Evolutionary conservation across 2,329 filamentous ascomycete genomes (phyloP).

Genomic region (Paraconiothyrium sp.): DNA sequence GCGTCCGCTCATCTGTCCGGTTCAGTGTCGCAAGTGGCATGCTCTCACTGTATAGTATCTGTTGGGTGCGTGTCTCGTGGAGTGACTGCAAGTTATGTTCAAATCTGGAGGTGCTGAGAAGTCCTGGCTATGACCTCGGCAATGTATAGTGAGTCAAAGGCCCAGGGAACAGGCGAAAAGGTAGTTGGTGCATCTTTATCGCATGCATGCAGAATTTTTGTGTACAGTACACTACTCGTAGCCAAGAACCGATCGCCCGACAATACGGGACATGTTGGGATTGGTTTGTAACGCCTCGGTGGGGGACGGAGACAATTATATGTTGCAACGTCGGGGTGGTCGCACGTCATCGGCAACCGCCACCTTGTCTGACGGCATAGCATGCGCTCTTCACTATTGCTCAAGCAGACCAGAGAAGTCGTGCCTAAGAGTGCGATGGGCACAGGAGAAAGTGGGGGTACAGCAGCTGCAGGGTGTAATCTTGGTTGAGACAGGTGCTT

Average conservation of each 20-base stretch:
- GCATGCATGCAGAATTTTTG: neutral
- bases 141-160: neutral
- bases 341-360: slow-evolving; percentile 5
- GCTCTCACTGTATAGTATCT: neutral
- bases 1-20: neutral
- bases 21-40: neutral
- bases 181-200: neutral
- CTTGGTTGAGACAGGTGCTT: no score
- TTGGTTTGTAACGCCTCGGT: slow-evolving; percentile 1
- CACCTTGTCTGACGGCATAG: neutral
- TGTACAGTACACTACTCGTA: neutral
- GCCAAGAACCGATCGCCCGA: slow-evolving; percentile 2
- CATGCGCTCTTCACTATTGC: neutral
- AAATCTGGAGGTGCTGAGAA: neutral
- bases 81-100: no score
- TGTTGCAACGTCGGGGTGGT: neutral
- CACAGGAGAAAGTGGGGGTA: no score
- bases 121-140: neutral
- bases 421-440: neutral
- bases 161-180: neutral
- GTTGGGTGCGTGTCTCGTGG: no score
- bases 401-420: neutral
- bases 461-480: no score
- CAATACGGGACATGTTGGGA: neutral
- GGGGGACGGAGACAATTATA: neutral